Percentiles rank a stretch among this genome's conserved stretches.
Conservation (phyloP, 2,329 filamentous ascomycete species). For the Meredithiella fracta region DNA sequence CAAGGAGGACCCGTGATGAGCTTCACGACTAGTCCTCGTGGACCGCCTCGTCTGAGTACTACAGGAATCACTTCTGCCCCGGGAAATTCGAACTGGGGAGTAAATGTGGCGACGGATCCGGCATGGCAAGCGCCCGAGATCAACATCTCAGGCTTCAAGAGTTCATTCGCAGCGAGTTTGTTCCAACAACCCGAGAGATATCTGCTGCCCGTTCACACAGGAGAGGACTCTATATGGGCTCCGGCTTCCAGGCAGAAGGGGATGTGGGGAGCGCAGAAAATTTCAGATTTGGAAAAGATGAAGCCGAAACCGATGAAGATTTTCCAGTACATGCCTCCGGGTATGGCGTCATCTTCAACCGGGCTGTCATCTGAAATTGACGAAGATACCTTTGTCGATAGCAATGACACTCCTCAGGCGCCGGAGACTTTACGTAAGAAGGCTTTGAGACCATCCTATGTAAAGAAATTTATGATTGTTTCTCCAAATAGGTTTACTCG, state of each 20-base stretch:
- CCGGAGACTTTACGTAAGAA: not conserved
- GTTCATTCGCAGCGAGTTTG: slow-evolving; percentile 13
- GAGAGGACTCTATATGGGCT: slow-evolving; percentile 23
- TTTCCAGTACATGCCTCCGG: not conserved
- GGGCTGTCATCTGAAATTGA: not conserved
- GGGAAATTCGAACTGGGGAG: slow-evolving; percentile 2
- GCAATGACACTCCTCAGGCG: not conserved
- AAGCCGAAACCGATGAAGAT: no score
- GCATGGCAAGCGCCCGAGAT: slow-evolving; percentile 15
- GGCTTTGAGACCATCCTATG: not conserved
- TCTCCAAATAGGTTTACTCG: no score
- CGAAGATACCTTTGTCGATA: not conserved
- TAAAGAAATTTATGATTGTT: not conserved
- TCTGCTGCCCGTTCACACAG: slow-evolving; percentile 20
- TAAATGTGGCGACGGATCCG: slow-evolving; percentile 8
- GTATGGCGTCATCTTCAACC: not conserved
- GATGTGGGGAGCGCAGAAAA: slow-evolving; percentile 13
- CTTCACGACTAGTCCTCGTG: not conserved
- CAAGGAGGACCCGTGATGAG: no score
- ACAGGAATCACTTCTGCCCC: slow-evolving; percentile 1
- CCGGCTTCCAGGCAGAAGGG: slow-evolving; percentile 17
- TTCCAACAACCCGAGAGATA: slow-evolving; percentile 19
- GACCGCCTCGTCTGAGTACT: not conserved
- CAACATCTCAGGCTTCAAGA: slow-evolving; percentile 14
- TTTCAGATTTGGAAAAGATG: not conserved